Conservation (phyloP, 805 yeast species). For the Saccharomycopsis capsularis region DNA sequence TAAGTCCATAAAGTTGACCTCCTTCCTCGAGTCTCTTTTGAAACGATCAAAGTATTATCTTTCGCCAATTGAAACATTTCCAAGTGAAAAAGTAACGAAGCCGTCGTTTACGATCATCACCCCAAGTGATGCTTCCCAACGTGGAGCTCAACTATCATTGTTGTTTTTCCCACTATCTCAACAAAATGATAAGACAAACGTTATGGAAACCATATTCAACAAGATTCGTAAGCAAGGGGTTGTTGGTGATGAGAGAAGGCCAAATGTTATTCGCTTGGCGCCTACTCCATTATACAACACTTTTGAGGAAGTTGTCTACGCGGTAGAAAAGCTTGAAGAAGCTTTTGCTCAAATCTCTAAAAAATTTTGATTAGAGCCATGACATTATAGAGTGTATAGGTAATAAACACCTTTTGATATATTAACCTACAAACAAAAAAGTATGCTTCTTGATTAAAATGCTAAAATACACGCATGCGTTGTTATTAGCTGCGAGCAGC, state of each 20-base stretch:
- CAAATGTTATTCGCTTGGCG: slow-evolving; percentile 84
- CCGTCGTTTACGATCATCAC: slow-evolving; percentile 63
- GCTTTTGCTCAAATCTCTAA: slow-evolving; percentile 26
- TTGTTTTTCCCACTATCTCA: slow-evolving; percentile 45
- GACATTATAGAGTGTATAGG: too few relatives aligned
- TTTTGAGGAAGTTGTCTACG: slow-evolving; percentile 51
- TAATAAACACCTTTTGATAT: too few relatives aligned
- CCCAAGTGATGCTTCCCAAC: slow-evolving; percentile 46
- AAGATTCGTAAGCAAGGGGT: slow-evolving; percentile 51
- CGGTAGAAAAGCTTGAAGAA: slow-evolving; percentile 39
- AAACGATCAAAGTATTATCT: slow-evolving; percentile 41
- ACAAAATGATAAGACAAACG: slow-evolving; percentile 33
- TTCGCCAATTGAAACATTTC: slow-evolving; percentile 25
- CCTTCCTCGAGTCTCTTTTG: slow-evolving; percentile 45
- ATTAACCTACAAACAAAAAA: too few relatives aligned
- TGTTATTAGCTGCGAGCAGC: not conserved
- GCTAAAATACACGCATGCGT: too few relatives aligned
- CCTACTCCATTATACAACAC: slow-evolving; percentile 82
- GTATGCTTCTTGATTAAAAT: too few relatives aligned
- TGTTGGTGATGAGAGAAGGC: slow-evolving; percentile 83
- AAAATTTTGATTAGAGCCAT: too few relatives aligned
- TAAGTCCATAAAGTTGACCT: slow-evolving; percentile 53
- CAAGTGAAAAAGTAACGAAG: slow-evolving; percentile 14
- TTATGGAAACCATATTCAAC: slow-evolving; percentile 56
- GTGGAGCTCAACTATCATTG: slow-evolving; percentile 84